phyloP scores from a whole-genome alignment of 176 grass and related monocot species.

The Zoysia japonica region DNA sequence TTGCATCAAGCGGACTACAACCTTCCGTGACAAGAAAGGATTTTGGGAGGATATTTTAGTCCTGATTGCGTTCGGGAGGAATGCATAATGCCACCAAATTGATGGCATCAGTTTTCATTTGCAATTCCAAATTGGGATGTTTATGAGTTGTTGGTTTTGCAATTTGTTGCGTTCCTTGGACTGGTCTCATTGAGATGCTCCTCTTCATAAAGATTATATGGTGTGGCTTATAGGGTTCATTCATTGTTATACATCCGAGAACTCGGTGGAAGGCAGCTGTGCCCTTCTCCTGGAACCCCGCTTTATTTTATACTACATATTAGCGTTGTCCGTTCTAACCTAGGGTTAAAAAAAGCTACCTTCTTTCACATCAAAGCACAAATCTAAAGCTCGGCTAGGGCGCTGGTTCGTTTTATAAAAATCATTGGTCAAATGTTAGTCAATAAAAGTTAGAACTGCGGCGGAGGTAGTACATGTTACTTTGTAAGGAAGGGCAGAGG shows the following conservation, averaged over 20 bases:
- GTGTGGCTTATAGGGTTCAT: constrained; percentile 40
- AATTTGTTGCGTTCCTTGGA: constrained; percentile 50
- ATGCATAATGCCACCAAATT: constrained; percentile 50
- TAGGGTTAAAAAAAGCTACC: too few species aligned
- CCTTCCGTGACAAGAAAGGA: constrained; percentile 67
- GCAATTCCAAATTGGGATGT: constrained; percentile 60
- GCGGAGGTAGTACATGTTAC: too few species aligned
- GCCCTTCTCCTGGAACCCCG: neutral
- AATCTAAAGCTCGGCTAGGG: too few species aligned
- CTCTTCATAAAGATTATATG: constrained; percentile 38
- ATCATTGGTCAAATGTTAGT: too few species aligned
- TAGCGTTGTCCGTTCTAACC: neutral
- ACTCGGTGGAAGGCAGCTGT: neutral
- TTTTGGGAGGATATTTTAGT: constrained; percentile 77
- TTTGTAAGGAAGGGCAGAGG: too few species aligned
- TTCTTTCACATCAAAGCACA: too few species aligned
- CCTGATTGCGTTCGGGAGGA: constrained; percentile 28
- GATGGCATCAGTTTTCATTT: constrained; percentile 52
- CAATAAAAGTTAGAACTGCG: too few species aligned
- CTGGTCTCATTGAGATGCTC: constrained; percentile 24
- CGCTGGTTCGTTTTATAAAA: too few species aligned
- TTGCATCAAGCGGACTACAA: constrained; percentile 57
- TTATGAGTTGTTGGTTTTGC: constrained; percentile 42
- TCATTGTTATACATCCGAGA: constrained; percentile 18
- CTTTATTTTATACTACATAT: too few species aligned